Evolutionary conservation across 78 protist genomes (phyloP), one percentile per base, ranked within the genome.

Genomic region (Chrysochromulina tobinii): DNA sequence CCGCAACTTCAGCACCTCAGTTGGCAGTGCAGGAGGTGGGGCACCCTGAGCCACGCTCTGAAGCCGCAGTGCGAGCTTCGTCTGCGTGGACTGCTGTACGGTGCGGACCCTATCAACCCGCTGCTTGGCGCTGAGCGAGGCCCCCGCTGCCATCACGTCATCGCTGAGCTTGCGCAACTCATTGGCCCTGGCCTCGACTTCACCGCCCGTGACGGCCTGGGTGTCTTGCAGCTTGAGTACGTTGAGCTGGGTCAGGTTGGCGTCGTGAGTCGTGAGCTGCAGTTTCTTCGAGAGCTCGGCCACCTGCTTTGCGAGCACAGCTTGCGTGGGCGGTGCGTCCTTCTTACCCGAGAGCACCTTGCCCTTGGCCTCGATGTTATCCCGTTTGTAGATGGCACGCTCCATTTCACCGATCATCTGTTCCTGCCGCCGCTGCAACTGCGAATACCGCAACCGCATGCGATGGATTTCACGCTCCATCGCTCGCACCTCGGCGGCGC

Each of bases 361-460:
- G 11, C 84, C 84, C 87, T 81, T 81, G 17, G 87, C 61, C 48
- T 51, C 87, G 86, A 90, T 90, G 57, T 51, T 64, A 55, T 90
- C 91, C 11, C 94, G 86, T 55, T 55, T 53, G 77, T 88, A 54
- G 25, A 93, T 83, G 25, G 61, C 18, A 67, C 79, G 69, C 91
- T 95, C 95, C 95, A 95, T 95, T 20, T 85, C 93, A 38, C 88
- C 51, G n/a, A 90, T 6, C 84, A 88, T 53, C 53, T 20, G 6
- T 64, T 93, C 92, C 89, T 95, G 94, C 57, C 81, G 69, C 53
- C 61, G 12, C 69, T 91, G 77, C 83, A 95, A 67, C 69, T 90
- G 59, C 53, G 92, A 0, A 67, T 61, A 79, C 2, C 89, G 89
- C 58, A 92, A 69, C 77, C 21, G 4, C 94, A 92, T 92, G 38